These are phyloP conservation scores for Sclerotinia spermophila DNA, from an alignment of 2,329 filamentous ascomycete genomes.

Conservation along the genomic window DNA sequence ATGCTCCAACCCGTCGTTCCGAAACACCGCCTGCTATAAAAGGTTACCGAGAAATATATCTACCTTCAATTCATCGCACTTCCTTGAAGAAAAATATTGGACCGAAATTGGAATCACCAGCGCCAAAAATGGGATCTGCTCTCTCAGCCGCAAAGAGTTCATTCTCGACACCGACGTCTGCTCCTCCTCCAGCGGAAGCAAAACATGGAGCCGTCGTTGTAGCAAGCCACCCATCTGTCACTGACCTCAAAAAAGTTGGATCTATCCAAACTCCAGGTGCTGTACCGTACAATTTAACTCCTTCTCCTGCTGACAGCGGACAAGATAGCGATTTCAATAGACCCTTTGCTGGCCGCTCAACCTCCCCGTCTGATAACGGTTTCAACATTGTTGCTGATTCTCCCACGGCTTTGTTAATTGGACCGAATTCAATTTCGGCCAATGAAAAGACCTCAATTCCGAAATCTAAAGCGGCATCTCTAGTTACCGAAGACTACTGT, in stretches of 20 bases:
- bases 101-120: neutral
- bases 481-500: neutral
- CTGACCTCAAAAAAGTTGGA: neutral
- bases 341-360: neutral
- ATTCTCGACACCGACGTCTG: neutral
- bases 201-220: neutral
- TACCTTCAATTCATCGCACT: neutral
- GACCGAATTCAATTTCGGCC: neutral
- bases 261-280: slow-evolving; percentile 3
- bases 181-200: neutral
- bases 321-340: neutral
- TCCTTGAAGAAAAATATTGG: neutral
- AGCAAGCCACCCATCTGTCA: neutral
- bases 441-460: neutral
- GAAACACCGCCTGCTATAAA: neutral
- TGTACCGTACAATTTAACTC: slow-evolving; percentile 1
- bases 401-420: neutral
- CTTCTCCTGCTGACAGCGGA: neutral
- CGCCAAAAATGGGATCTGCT: neutral
- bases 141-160: neutral
- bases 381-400: neutral
- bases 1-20: neutral
- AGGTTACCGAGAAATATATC: slow-evolving; percentile 3
- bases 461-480: neutral
- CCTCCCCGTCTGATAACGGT: neutral